Evolutionary conservation across 495 filamentous ascomycete species (phyloP), one percentile per base, ranked within the genome.

Genomic region (Penicillium mononematosum): DNA sequence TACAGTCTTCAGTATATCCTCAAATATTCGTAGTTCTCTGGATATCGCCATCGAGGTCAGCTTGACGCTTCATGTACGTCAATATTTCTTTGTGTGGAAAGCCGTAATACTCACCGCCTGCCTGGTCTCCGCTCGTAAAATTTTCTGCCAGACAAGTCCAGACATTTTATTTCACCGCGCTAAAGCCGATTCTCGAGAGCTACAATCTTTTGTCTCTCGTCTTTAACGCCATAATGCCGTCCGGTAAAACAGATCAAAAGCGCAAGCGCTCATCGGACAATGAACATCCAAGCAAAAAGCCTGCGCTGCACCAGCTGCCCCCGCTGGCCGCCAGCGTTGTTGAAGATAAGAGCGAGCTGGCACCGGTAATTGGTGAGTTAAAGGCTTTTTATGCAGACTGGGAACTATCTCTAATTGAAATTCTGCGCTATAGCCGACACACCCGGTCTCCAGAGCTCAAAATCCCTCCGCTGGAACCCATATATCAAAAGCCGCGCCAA

Each of bases 241-340:
- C 80, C 34, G 64, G 70, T 19, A 75, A 74, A 47, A 75, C 80
- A 31, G 81, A 84, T 44, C 87, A 88, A 69, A 95, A 95, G 78
- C 81, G 90, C 57, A 91, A 92, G 75, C 81, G 88, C 60, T 65
- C 69, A 32, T 81, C 79, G 3, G 82, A 85, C 20, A 67, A 73
- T 36, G 79, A 80, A 19, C 71, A 74, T 19, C 81, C 85, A 6
- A 83, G 78, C 65, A 92, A 92, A 65, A 88, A 84, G 72, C 75
- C 83, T 49, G 80, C 82, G 25, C 65, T 84, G 32, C 75, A 77
- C 52, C 58, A 65, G 62, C 64, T 75, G 56, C 61, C 70, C 39
- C 65, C 76, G 36, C 70, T 73, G 19, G 71, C 87, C 50, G 79
- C 90, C 51, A 83, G 82, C 39, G 68, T 87, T 10, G 62, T 89